Evolutionary conservation across 1,284 basidiomycete genomes (phyloP), one percentile per base, ranked within the genome.

Genomic region (Microstroma glucosiphilum): DNA sequence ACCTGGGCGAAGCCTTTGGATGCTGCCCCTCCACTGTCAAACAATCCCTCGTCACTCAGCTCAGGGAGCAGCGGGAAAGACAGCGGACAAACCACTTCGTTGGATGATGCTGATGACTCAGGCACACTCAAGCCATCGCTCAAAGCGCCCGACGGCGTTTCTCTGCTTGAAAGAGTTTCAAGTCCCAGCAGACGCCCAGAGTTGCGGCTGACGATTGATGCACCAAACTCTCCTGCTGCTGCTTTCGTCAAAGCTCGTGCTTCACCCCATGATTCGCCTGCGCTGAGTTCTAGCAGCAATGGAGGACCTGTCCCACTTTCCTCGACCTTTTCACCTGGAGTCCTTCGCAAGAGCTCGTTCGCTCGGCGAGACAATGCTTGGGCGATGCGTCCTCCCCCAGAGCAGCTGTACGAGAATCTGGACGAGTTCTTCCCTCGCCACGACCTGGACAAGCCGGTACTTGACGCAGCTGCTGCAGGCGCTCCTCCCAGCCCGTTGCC

Each of bases 381-480:
- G 81, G 81, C 81, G 0, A 86, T 89, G 68, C 89, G 96, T 75
- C 96, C 96, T 13, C 87, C 89, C 40, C 88, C 93, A 0, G 96
- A 98, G 78, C 89, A 91, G 73, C 88, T 99, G 60, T 92, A 93
- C 79, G 90, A 97, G 61, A 87, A 90, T 61, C 84, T 98, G 7
- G 91, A 97, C 73, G 87, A 90, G 68, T 96, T 91, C 83, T 99
- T 99, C 84, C 93, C 93, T 0, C 88, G 90, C 70, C 91, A 96
- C 78, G 93, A 98, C 77, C 85, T 98, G 57, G 96, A 98, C 81
- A 89, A 91, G 77, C 94, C 94, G 0, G 88, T 98, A 63, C 89
- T 97, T 61, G 93, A 97, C 69, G 85, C 88, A 6, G 84, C 84
- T 12, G 30, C 30, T 37, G 30, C 30, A 9, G 87, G 89, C 0